These are phyloP conservation scores for Heliocybe sulcata DNA, from an alignment of 1,284 basidiomycete genomes.

Conservation along the genomic window DNA sequence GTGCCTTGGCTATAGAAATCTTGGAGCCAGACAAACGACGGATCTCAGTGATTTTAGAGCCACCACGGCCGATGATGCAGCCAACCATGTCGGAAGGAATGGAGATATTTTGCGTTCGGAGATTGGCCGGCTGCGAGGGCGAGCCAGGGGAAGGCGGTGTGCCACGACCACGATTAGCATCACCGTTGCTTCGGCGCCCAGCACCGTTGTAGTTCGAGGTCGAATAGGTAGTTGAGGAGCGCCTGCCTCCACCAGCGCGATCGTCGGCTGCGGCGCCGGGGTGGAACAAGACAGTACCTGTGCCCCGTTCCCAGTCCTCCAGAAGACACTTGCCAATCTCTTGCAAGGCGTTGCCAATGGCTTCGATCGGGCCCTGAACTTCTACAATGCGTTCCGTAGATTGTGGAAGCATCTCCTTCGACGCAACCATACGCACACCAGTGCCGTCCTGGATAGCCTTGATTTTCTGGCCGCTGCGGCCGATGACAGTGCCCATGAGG, in stretches of 20 bases:
- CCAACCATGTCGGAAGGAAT: constrained; percentile 99
- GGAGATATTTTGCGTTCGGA: constrained; percentile 98
- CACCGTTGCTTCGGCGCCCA: constrained; percentile 55
- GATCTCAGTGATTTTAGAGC: constrained; percentile 98
- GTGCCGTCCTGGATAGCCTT: constrained; percentile 99
- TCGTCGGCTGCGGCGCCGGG: constrained; percentile 79
- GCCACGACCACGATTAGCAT: constrained; percentile 22
- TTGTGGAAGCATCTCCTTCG: constrained; percentile 98
- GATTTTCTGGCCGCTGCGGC: constrained; percentile 95
- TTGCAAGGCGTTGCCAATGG: constrained; percentile 86
- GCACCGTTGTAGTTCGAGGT: constrained; percentile 32
- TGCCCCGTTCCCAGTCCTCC: constrained; percentile 94
- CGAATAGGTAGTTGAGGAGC: constrained; percentile 34
- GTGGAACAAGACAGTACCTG: constrained; percentile 93
- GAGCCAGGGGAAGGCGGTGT: constrained; percentile 46
- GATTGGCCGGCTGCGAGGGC: constrained; percentile 58
- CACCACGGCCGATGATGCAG: constrained; percentile 94
- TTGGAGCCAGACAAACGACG: constrained; percentile 93
- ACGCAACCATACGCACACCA: constrained; percentile 95
- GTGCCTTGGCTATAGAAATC: constrained; percentile 97
- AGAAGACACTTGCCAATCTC: constrained; percentile 95
- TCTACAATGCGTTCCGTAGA: constrained; percentile 98
- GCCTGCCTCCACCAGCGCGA: constrained; percentile 40
- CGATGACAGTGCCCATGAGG: constrained; percentile 99
- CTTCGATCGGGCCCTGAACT: constrained; percentile 88